These are phyloP conservation scores for Colletotrichum somersetense DNA, from an alignment of 2,329 filamentous ascomycete genomes.

Conservation along the genomic window DNA sequence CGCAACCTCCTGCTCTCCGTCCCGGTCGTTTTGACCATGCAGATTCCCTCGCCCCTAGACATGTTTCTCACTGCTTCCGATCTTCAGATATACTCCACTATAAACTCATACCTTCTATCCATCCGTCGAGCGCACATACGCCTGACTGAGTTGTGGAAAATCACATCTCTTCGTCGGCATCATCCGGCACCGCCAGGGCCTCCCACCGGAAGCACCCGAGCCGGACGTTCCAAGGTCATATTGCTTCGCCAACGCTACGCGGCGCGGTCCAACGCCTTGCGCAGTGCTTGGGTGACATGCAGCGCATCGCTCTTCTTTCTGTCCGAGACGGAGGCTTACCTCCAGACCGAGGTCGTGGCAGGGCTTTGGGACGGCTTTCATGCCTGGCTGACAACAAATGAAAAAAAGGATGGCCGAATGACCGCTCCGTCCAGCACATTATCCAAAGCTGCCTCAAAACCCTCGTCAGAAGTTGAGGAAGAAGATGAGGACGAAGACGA, in stretches of 20 bases:
- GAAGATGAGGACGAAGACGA: constrained; percentile 44
- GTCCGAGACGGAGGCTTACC: constrained; percentile 86
- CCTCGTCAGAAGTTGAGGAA: constrained; percentile 18
- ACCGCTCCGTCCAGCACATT: neutral
- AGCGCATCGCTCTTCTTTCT: constrained; percentile 91
- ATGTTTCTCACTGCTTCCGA: constrained; percentile 86
- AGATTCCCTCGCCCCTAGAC: constrained; percentile 84
- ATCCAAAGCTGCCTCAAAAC: constrained; percentile 16
- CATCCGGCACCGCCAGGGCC: constrained; percentile 79
- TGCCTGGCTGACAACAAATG: constrained; percentile 73
- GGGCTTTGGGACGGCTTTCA: constrained; percentile 86
- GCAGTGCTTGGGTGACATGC: constrained; percentile 90
- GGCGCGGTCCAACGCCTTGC: constrained; percentile 74
- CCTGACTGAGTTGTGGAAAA: constrained; percentile 88
- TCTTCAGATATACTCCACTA: constrained; percentile 82
- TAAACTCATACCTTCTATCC: constrained; percentile 88
- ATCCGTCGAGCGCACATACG: constrained; percentile 88
- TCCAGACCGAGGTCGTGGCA: constrained; percentile 89
- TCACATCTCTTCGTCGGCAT: constrained; percentile 80
- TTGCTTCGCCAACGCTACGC: constrained; percentile 74
- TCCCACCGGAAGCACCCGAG: constrained; percentile 70
- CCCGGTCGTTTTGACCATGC: constrained; percentile 77
- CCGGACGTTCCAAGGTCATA: constrained; percentile 70
- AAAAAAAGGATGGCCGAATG: constrained; percentile 41
- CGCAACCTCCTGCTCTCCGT: constrained; percentile 85